Percentiles rank a stretch among this genome's conserved stretches.
Evolutionary conservation across 2,329 filamentous ascomycete species (phyloP).

Genomic region (Penicillium aurantiogriseum): DNA sequence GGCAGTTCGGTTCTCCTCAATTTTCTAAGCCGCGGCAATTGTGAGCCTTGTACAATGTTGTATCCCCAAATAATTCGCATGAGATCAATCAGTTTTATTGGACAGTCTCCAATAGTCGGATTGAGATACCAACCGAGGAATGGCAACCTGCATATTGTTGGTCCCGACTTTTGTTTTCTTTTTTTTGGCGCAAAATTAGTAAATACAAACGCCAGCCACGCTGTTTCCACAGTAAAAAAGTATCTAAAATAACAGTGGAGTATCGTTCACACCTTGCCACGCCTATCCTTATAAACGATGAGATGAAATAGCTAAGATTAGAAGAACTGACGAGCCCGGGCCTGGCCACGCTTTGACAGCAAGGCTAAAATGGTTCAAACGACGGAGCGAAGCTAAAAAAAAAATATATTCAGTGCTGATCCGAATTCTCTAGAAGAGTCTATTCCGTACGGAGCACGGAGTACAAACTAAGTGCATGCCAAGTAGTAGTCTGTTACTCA

Average conservation of each 20-base stretch:
- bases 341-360: constrained; percentile 7
- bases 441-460: neutral
- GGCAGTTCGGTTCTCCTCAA: neutral
- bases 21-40: neutral
- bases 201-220: neutral
- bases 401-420: neutral
- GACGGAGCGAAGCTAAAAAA: constrained; percentile 2
- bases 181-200: neutral
- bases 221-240: neutral
- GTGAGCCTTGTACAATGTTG: neutral
- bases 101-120: neutral
- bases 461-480: constrained; percentile 3
- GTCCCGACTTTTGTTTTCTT: neutral
- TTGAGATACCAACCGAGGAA: neutral
- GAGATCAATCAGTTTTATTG: neutral
- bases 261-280: neutral
- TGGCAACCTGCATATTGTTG: neutral
- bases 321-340: constrained; percentile 8
- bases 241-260: neutral
- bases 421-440: neutral
- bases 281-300: neutral
- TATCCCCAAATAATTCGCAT: neutral
- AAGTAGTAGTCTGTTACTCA: neutral
- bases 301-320: neutral
- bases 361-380: constrained; percentile 15